Evolutionary conservation across 1,284 basidiomycete species (phyloP).

Genomic region (Sphaerobolus stellatus): DNA sequence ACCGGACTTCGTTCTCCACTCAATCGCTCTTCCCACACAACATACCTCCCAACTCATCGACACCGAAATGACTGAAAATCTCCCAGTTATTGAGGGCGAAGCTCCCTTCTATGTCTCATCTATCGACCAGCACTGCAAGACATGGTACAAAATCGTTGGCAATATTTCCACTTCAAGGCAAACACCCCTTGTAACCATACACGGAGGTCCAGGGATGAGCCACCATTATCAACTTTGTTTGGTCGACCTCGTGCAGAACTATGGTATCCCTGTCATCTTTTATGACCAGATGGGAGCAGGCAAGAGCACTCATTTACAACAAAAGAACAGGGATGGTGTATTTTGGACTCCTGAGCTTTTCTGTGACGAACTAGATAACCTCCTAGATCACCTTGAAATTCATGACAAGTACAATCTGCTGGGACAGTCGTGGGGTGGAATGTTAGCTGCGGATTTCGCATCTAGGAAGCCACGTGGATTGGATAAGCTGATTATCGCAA

Average conservation of each 20-base stretch:
- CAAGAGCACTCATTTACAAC: conserved; percentile 40
- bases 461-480: conserved; percentile 36
- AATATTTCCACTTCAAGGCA: not conserved
- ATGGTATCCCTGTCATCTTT: conserved; percentile 41
- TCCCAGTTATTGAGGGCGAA: too few species aligned
- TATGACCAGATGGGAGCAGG: conserved; percentile 54
- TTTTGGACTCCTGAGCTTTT: conserved; percentile 47
- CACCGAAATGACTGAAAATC: too few species aligned
- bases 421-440: conserved; percentile 53
- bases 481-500: conserved; percentile 37
- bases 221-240: conserved; percentile 42
- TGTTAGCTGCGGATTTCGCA: conserved; percentile 41
- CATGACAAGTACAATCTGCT: conserved; percentile 39
- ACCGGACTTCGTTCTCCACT: too few species aligned
- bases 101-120: too few species aligned
- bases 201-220: conserved; percentile 13
- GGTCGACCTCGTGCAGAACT: conserved; percentile 29
- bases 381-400: conserved; percentile 40
- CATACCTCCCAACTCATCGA: too few species aligned
- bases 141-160: not conserved
- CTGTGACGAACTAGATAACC: conserved; percentile 44
- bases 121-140: too few species aligned
- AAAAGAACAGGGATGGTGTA: too few species aligned
- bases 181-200: conserved; percentile 15
- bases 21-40: too few species aligned